Base-by-base conservation (phyloP, 208 protist species). In the Leishmania mexicana region DNA sequence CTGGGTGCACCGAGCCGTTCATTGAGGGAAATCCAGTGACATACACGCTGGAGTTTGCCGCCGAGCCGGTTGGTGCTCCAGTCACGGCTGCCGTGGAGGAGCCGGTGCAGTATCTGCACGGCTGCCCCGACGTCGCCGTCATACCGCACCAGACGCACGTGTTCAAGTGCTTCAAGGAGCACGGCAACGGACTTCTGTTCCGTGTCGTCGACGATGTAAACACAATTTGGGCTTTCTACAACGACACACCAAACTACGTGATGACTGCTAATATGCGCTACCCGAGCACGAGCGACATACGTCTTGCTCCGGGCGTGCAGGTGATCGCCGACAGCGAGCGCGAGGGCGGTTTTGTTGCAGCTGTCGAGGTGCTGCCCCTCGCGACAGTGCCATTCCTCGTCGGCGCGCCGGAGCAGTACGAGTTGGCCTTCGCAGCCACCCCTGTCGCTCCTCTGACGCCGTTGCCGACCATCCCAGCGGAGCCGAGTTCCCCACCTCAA, bases 101-200 rank as follows among this genome's bases (percentile, higher is more conserved):
- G 57, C 53, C 72, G 21, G 75, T 91, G 10, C 49, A 80, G 1
- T 97, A 91, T 83, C 73, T 89, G 35, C 83, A 96, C 82, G 90
- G 90, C 31, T 75, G 77, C 57, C 94, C 94, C n/a, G 90, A 93
- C 75, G 67, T 38, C 5, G 21, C 67, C 38, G 78, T 97, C 62
- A 94, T 97, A 40, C 86, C 88, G 19, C 47, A 90, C 65, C 81
- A 84, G 75, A 80, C 83, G n/a, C 87, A 91, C 75, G 88, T 93
- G 35, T 92, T 83, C 78, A 60, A 65, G 45, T 97, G 94, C 80
- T 94, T 97, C 76, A 94, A 96, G 73, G 84, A 90, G 17, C 81
- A 96, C 83, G 87, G 83, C 38, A 96, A 96, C 78, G 92, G 92
- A 28, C 85, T 97, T 19, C 83, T 97, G 72, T 97, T 97, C 90